These are phyloP conservation scores for Niebla homalea DNA, from an alignment of 495 filamentous ascomycete species.

Conservation along the genomic window DNA sequence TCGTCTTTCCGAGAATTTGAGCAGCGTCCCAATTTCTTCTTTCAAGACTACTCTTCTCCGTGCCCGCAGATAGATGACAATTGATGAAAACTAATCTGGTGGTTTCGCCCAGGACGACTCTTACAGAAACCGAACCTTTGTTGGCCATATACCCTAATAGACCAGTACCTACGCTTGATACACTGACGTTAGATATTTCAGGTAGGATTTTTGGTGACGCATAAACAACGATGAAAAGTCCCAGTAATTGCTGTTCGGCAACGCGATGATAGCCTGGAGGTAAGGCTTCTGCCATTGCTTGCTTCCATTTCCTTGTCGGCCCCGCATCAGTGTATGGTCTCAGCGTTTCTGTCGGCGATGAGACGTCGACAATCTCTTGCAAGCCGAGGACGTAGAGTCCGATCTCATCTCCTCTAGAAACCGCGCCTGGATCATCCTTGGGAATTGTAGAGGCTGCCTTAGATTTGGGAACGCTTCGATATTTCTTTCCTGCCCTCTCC, in stretches of 20 bases:
- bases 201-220: constrained; percentile 61
- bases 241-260: constrained; percentile 72
- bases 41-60: constrained; percentile 62
- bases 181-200: constrained; percentile 63
- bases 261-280: constrained; percentile 65
- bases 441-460: constrained; percentile 26
- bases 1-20: constrained; percentile 60
- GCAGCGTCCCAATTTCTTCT: constrained; percentile 79
- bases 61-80: constrained; percentile 76
- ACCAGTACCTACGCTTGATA: constrained; percentile 69
- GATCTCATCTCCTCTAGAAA: constrained; percentile 43
- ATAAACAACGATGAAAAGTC: constrained; percentile 74
- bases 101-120: constrained; percentile 79
- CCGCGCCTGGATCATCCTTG: constrained; percentile 21
- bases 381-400: constrained; percentile 83
- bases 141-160: constrained; percentile 89
- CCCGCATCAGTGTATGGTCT: constrained; percentile 60
- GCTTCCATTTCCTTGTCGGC: constrained; percentile 65
- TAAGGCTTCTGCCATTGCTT: constrained; percentile 52
- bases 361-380: constrained; percentile 85
- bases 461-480: constrained; percentile 12
- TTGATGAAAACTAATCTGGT: constrained; percentile 83
- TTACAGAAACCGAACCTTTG: constrained; percentile 75
- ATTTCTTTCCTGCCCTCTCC: not conserved
- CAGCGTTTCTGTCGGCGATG: constrained; percentile 48